phyloP scores from a whole-genome alignment of 371 early-diverging fungal genomes.

The Basidiobolus meristosporus region DNA sequence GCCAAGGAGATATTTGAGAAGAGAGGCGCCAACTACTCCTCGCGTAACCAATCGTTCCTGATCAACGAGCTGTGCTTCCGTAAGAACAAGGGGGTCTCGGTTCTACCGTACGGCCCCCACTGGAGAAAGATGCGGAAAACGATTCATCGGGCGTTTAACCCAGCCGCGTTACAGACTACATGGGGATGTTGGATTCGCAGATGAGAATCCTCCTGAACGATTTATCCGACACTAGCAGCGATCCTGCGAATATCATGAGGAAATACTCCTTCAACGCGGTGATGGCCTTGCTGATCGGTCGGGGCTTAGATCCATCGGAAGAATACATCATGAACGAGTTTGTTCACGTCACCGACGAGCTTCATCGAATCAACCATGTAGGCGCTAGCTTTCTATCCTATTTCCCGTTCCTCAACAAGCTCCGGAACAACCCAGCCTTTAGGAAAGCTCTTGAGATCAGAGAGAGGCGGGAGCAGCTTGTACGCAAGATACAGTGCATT shows the following conservation, averaged over 20 bases:
- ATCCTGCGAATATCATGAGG: neutral
- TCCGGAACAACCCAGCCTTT: neutral
- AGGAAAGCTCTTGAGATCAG: neutral
- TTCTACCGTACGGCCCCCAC: conserved; percentile 1
- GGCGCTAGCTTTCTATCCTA: too few relatives aligned
- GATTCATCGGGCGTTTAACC: neutral
- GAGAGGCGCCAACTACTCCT: neutral
- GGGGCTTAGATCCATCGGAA: neutral
- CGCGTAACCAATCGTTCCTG: neutral
- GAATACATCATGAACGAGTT: too few relatives aligned
- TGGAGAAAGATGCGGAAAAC: conserved; percentile 1
- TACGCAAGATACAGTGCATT: neutral
- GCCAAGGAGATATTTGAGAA: conserved; percentile 1
- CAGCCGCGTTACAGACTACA: neutral
- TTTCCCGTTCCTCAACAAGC: neutral
- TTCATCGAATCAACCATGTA: too few relatives aligned
- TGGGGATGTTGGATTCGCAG: neutral
- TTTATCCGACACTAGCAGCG: neutral
- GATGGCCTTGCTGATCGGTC: neutral
- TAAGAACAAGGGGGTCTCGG: neutral
- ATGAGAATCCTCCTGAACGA: neutral
- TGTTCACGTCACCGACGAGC: too few relatives aligned
- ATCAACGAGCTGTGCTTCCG: neutral
- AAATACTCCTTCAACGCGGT: neutral
- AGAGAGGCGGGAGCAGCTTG: neutral